Conservation (phyloP, 2,329 filamentous ascomycete species). For the Fusarium acutatum region DNA sequence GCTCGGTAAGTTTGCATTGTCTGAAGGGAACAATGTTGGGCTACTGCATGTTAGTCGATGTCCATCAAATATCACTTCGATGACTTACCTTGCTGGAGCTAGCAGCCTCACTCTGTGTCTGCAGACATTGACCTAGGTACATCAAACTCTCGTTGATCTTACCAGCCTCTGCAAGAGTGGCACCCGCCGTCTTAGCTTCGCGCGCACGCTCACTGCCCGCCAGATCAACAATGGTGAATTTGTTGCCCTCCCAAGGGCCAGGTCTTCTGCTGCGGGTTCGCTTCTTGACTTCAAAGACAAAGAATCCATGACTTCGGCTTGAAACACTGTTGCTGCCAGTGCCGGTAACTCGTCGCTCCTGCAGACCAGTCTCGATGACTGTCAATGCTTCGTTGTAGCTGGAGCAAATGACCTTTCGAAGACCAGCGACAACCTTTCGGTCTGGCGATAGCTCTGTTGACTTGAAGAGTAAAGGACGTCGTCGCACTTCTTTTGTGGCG, state of each 20-base stretch:
- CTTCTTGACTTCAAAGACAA: constrained; percentile 94
- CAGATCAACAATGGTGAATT: constrained; percentile 88
- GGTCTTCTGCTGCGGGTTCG: constrained; percentile 58
- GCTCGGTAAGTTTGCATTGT: constrained; percentile 85
- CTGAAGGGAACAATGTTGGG: constrained; percentile 79
- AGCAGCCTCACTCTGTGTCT: constrained; percentile 87
- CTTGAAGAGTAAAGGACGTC: constrained; percentile 91
- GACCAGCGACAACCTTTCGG: constrained; percentile 91
- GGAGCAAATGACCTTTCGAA: constrained; percentile 89
- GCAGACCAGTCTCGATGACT: constrained; percentile 87
- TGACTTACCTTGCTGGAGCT: constrained; percentile 73
- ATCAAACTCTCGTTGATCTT: constrained; percentile 99
- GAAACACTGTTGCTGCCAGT: constrained; percentile 94
- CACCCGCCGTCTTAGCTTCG: constrained; percentile 92
- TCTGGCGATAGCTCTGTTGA: constrained; percentile 87
- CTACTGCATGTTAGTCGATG: constrained; percentile 51
- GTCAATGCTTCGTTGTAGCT: constrained; percentile 85
- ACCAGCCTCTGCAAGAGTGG: constrained; percentile 91
- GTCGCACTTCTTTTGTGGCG: constrained; percentile 73
- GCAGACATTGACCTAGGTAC: constrained; percentile 96
- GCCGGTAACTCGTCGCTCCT: constrained; percentile 86
- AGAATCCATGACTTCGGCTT: constrained; percentile 94
- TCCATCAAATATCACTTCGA: not conserved
- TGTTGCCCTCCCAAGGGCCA: constrained; percentile 76
- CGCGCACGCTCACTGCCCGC: constrained; percentile 93